These are phyloP conservation scores for Aspergillus versicolor DNA, from an alignment of 2,329 filamentous ascomycete species.

Conservation along the genomic window DNA sequence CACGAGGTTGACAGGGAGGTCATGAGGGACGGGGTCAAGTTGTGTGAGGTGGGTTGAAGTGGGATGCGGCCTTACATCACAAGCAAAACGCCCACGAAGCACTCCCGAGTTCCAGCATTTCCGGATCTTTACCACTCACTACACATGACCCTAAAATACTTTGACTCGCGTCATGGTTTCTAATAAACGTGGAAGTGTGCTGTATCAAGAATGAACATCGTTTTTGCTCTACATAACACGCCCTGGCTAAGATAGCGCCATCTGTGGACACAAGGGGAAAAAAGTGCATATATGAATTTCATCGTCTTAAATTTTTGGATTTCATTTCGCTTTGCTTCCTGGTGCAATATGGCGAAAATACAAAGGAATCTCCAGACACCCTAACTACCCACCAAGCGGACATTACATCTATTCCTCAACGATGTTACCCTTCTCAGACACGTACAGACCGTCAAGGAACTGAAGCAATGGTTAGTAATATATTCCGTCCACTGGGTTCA, in stretches of 20 bases:
- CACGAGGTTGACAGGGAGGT: background rate
- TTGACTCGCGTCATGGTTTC: background rate
- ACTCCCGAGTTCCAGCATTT: background rate
- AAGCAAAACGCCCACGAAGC: background rate
- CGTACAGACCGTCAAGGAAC: slow-evolving; percentile 99
- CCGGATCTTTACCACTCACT: background rate
- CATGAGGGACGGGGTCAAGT: background rate
- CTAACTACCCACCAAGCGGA: slow-evolving; percentile 32
- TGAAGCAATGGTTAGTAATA: slow-evolving; percentile 36
- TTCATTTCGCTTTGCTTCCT: slow-evolving; percentile 38
- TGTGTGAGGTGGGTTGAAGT: background rate
- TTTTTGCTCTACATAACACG: slow-evolving; percentile 33
- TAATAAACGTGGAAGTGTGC: background rate
- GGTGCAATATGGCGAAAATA: slow-evolving; percentile 43
- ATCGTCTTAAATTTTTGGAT: slow-evolving; percentile 32
- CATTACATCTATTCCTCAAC: slow-evolving; percentile 56
- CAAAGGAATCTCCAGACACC: slow-evolving; percentile 33
- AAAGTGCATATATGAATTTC: slow-evolving; percentile 23
- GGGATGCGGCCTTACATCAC: background rate
- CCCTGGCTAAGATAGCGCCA: slow-evolving; percentile 26
- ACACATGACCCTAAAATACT: background rate
- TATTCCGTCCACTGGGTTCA: background rate
- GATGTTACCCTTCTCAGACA: slow-evolving; percentile 98
- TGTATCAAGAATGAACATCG: slow-evolving; percentile 18
- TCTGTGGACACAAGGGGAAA: slow-evolving; percentile 23